These are phyloP conservation scores for Taphrina pruni DNA, from an alignment of 1,139 yeast genomes.

Conservation along the genomic window DNA sequence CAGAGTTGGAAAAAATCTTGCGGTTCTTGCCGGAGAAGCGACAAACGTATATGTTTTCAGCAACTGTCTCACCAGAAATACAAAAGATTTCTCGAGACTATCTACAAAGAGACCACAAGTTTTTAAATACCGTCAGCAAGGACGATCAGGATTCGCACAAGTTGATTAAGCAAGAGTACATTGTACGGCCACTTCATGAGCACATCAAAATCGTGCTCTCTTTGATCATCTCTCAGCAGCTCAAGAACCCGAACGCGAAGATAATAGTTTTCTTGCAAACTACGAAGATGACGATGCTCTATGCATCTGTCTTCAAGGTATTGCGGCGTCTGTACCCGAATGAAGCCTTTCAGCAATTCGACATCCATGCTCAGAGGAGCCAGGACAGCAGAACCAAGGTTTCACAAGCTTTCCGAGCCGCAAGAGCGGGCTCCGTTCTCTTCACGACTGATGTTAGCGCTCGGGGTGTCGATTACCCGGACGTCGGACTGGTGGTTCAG, in stretches of 20 bases:
- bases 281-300: conserved; percentile 37
- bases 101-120: conserved; percentile 68
- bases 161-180: conserved; percentile 38
- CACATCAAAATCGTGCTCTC: conserved; percentile 24
- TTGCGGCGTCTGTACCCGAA: conserved; percentile 77
- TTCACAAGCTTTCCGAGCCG: conserved; percentile 63
- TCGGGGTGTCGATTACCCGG: conserved; percentile 90
- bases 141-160: conserved; percentile 31
- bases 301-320: conserved; percentile 65
- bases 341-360: conserved; percentile 55
- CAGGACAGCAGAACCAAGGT: conserved; percentile 78
- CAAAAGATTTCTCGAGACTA: conserved; percentile 70
- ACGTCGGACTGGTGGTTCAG: conserved; percentile 87
- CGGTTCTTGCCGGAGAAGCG: conserved; percentile 81
- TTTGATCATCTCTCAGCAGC: conserved; percentile 31
- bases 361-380: conserved; percentile 78
- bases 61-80: conserved; percentile 81
- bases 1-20: conserved; percentile 72
- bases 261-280: conserved; percentile 41
- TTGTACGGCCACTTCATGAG: conserved; percentile 16
- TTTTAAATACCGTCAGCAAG: conserved; percentile 73
- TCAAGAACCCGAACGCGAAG: conserved; percentile 20
- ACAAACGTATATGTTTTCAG: conserved; percentile 90
- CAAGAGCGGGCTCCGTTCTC: conserved; percentile 61
- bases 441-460: conserved; percentile 72